Evolutionary conservation across 2,329 filamentous ascomycete genomes (phyloP).

Genomic region (Trichoderma breve): DNA sequence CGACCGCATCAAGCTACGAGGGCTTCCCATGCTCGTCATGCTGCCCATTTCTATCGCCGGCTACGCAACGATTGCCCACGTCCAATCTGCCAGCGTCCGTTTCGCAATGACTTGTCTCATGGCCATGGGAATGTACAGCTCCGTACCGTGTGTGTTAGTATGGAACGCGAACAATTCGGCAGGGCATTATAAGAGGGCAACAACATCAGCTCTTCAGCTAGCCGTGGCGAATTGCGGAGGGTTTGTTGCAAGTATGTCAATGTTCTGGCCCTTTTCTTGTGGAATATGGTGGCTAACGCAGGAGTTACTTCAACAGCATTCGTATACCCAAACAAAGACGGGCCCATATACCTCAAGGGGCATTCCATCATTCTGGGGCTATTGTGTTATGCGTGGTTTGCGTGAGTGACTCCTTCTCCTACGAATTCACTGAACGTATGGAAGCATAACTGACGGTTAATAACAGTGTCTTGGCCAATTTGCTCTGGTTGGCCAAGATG

Average conservation of each 20-base stretch:
- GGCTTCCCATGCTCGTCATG: constrained; percentile 60
- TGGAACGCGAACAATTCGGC: constrained; percentile 69
- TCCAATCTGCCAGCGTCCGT: constrained; percentile 49
- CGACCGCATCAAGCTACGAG: constrained; percentile 58
- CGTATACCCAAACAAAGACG: constrained; percentile 56
- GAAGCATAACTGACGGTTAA: neutral
- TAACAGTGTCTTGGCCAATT: constrained; percentile 56
- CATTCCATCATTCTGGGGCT: constrained; percentile 61
- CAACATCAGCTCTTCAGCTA: constrained; percentile 63
- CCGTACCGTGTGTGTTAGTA: constrained; percentile 60
- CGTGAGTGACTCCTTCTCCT: constrained; percentile 46
- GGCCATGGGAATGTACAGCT: constrained; percentile 62
- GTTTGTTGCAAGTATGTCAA: constrained; percentile 56
- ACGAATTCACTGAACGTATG: neutral
- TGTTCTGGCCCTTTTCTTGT: neutral
- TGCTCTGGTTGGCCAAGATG: constrained; percentile 61
- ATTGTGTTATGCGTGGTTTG: constrained; percentile 60
- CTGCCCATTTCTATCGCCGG: constrained; percentile 64
- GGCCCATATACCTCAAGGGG: constrained; percentile 57
- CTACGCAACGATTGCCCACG: constrained; percentile 62
- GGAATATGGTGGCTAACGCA: neutral
- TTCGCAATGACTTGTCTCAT: constrained; percentile 68
- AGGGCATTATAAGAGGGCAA: constrained; percentile 68
- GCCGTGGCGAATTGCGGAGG: constrained; percentile 66
- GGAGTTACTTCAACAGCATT: constrained; percentile 43